Conservation (phyloP, 495 filamentous ascomycete genomes). For the Podospora australis region DNA sequence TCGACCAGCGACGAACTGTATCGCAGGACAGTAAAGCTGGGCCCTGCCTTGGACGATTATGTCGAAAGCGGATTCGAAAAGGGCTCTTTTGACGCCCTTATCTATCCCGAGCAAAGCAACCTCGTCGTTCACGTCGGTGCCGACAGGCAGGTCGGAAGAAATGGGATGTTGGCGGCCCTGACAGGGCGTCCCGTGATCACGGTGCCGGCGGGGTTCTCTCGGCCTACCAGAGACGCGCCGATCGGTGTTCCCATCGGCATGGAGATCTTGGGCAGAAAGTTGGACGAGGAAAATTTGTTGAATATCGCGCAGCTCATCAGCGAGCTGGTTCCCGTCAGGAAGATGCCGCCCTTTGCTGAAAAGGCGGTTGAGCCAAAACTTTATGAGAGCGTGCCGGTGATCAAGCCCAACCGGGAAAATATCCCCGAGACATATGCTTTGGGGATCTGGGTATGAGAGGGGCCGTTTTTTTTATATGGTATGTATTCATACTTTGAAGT, state of each 20-base stretch:
- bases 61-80: slow-evolving; percentile 43
- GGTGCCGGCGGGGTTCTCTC: slow-evolving; percentile 45
- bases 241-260: slow-evolving; percentile 56
- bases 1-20: slow-evolving; percentile 45
- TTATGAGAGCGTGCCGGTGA: slow-evolving; percentile 35
- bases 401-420: slow-evolving; percentile 33
- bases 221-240: slow-evolving; percentile 39
- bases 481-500: neutral
- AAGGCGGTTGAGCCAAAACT: slow-evolving; percentile 25
- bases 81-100: slow-evolving; percentile 48
- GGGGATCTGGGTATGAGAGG: slow-evolving; percentile 22
- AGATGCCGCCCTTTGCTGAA: slow-evolving; percentile 37
- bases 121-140: slow-evolving; percentile 53
- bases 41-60: slow-evolving; percentile 34
- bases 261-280: slow-evolving; percentile 54
- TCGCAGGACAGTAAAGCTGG: slow-evolving; percentile 42
- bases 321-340: slow-evolving; percentile 43
- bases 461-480: neutral
- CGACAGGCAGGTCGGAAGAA: slow-evolving; percentile 50
- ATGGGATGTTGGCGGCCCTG: slow-evolving; percentile 59
- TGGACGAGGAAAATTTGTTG: slow-evolving; percentile 48
- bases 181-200: slow-evolving; percentile 59
- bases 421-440: slow-evolving; percentile 42
- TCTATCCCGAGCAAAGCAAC: slow-evolving; percentile 62
- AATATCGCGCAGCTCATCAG: slow-evolving; percentile 35